phyloP scores from a whole-genome alignment of 495 filamentous ascomycete species.

The Aspergillus bridgeri region DNA sequence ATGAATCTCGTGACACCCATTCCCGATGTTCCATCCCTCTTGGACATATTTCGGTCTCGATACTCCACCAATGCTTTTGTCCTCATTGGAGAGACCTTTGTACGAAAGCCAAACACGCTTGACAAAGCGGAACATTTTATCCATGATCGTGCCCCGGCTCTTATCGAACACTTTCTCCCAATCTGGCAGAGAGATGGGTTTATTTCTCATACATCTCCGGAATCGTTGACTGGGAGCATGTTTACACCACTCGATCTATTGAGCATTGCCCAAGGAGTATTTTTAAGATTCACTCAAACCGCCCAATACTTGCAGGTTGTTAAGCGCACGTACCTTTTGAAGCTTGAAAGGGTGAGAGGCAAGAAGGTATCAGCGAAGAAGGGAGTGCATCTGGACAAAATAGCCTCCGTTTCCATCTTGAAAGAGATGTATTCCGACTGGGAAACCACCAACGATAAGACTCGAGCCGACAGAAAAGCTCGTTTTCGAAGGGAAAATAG shows the following conservation, averaged over 20 bases:
- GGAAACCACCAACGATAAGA: too few species aligned
- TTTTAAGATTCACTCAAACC: not conserved
- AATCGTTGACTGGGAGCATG: not conserved
- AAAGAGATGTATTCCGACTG: too few species aligned
- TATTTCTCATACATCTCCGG: not conserved
- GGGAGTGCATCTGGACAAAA: too few species aligned
- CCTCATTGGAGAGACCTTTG: not conserved
- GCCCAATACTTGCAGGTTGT: not conserved
- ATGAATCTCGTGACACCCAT: not conserved
- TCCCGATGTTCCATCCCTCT: not conserved
- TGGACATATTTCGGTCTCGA: not conserved
- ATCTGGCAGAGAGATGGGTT: not conserved
- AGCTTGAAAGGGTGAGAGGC: not conserved
- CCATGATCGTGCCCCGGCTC: not conserved
- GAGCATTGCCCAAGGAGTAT: not conserved
- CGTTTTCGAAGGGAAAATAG: too few species aligned
- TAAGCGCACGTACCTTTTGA: not conserved
- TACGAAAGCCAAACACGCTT: not conserved
- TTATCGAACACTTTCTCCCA: not conserved
- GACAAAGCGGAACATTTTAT: not conserved
- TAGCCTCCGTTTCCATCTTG: too few species aligned
- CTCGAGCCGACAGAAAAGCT: too few species aligned
- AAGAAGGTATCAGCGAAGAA: too few species aligned
- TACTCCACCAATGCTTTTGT: not conserved
- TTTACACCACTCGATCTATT: not conserved